Conservation (phyloP, 2,329 filamentous ascomycete species). For the Exophiala lecanii-corni region DNA sequence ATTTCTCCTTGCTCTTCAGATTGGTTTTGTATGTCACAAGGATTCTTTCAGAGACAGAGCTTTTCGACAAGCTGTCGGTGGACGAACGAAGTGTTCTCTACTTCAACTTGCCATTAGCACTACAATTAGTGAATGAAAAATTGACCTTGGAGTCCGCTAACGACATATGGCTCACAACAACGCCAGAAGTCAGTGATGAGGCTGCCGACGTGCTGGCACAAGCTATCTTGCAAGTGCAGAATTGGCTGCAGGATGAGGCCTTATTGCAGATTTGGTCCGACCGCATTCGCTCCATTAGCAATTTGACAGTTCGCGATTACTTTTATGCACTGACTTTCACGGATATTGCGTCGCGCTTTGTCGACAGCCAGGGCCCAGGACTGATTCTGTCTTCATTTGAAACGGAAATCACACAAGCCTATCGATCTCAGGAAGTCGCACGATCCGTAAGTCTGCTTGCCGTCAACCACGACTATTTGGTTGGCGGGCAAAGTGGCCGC, state of each 20-base stretch:
- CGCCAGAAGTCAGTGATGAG: constrained; percentile 48
- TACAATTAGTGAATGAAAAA: constrained; percentile 57
- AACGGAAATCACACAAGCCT: constrained; percentile 32
- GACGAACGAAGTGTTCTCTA: constrained; percentile 39
- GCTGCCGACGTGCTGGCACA: constrained; percentile 50
- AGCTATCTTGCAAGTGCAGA: constrained; percentile 44
- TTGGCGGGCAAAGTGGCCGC: constrained; percentile 44
- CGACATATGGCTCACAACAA: constrained; percentile 47
- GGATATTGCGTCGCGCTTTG: constrained; percentile 34
- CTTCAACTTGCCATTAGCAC: constrained; percentile 49
- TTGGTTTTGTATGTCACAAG: constrained; percentile 67
- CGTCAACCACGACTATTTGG: constrained; percentile 46
- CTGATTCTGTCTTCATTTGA: constrained; percentile 29
- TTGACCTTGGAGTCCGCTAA: constrained; percentile 53
- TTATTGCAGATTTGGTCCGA: constrained; percentile 17
- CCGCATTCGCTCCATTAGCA: constrained; percentile 20
- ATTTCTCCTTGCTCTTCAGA: constrained; percentile 67
- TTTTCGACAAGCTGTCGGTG: constrained; percentile 31
- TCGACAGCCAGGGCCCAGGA: constrained; percentile 28
- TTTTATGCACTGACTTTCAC: constrained; percentile 38
- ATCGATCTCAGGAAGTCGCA: constrained; percentile 41
- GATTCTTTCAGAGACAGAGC: constrained; percentile 47
- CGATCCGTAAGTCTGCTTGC: constrained; percentile 45
- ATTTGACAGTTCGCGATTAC: constrained; percentile 28
- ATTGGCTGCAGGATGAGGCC: constrained; percentile 36